phyloP scores from a whole-genome alignment of 208 protist species.

The Leishmania gerbilli region DNA sequence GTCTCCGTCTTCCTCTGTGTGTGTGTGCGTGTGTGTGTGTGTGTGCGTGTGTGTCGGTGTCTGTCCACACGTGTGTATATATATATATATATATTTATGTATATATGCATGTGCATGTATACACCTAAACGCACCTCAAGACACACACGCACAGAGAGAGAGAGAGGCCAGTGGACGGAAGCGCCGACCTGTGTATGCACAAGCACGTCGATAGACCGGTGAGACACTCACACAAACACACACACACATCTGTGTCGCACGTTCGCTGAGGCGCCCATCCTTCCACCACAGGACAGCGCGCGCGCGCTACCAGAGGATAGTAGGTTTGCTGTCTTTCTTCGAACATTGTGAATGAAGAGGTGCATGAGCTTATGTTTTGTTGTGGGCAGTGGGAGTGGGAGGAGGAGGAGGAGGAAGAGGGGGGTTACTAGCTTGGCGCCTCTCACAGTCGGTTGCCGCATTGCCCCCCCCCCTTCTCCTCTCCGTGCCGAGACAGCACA shows the following conservation, averaged over 20 bases:
- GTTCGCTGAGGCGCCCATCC: neutral
- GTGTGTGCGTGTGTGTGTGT: neutral
- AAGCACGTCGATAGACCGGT: neutral
- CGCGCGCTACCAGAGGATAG: no score
- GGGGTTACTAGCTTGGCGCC: neutral
- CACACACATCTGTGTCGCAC: neutral
- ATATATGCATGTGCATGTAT: no score
- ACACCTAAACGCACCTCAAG: no score
- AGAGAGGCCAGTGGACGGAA: neutral
- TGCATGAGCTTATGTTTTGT: neutral
- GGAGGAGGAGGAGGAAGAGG: no score
- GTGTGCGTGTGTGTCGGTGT: neutral
- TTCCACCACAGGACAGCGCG: neutral
- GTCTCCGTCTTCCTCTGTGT: neutral
- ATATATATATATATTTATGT: no score
- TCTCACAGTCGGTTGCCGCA: neutral
- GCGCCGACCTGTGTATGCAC: neutral
- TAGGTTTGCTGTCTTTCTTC: neutral
- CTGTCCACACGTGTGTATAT: no score
- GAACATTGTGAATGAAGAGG: neutral
- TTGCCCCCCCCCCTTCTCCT: no score
- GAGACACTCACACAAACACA: neutral
- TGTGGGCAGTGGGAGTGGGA: no score
- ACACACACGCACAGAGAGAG: no score
- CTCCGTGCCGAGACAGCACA: neutral